These are phyloP conservation scores for Coemansia reversa DNA, from an alignment of 192 early-diverging fungal species.

Conservation along the genomic window DNA sequence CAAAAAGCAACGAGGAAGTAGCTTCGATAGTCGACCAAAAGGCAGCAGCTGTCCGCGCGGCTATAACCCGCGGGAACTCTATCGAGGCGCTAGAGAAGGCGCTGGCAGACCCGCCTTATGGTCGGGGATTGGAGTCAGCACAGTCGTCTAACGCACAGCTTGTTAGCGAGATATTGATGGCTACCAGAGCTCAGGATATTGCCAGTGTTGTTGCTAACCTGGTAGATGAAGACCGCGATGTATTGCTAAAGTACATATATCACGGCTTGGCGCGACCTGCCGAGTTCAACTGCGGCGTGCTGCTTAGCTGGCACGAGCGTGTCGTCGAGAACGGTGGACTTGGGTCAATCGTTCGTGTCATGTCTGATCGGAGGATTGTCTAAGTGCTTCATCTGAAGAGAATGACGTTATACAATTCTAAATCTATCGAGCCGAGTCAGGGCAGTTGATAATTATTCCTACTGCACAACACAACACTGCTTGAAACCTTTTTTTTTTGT, in stretches of 20 bases:
- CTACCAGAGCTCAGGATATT: constrained; percentile 72
- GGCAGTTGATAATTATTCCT: background rate
- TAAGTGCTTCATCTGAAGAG: constrained; percentile 76
- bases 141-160: constrained; percentile 74
- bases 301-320: constrained; percentile 95
- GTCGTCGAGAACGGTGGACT: constrained; percentile 87
- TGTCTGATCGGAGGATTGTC: constrained; percentile 81
- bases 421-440: background rate
- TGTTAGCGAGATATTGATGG: constrained; percentile 79
- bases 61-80: constrained; percentile 61
- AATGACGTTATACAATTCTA: constrained; percentile 56
- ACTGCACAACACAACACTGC: too few relatives aligned
- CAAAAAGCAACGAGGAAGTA: constrained; percentile 20
- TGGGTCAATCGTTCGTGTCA: constrained; percentile 87
- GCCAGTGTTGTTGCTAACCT: constrained; percentile 61
- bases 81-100: constrained; percentile 61
- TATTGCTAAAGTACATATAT: constrained; percentile 91
- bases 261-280: constrained; percentile 85
- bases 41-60: constrained; percentile 61
- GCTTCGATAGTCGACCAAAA: constrained; percentile 35
- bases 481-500: background rate
- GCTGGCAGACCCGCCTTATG: constrained; percentile 73
- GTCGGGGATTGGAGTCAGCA: constrained; percentile 57
- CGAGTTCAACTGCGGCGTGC: constrained; percentile 73
- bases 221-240: constrained; percentile 64